Conservation (phyloP, 2,329 filamentous ascomycete genomes). For the Zopfia rhizophila region DNA sequence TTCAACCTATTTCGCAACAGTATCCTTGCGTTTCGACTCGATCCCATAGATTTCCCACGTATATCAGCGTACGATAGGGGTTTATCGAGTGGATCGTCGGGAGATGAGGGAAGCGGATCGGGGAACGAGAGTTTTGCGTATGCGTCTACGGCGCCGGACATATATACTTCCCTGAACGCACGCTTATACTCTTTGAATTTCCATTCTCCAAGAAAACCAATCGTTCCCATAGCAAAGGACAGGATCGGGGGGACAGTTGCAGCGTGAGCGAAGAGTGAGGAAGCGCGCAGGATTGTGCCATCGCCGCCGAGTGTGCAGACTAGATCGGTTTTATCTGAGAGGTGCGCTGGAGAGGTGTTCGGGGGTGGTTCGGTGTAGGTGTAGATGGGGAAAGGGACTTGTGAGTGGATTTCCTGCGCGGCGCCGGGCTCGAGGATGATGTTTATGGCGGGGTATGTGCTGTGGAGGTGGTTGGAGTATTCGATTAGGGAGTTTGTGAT, state of each 20-base stretch:
- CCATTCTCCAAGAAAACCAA: slow-evolving; percentile 97
- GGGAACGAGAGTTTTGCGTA: slow-evolving; percentile 68
- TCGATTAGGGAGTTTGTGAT: slow-evolving; percentile 68
- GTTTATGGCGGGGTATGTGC: slow-evolving; percentile 82
- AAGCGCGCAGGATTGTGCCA: slow-evolving; percentile 86
- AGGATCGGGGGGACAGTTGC: slow-evolving; percentile 87
- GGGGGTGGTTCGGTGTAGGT: slow-evolving; percentile 42
- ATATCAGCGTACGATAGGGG: slow-evolving; percentile 72
- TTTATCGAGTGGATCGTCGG: slow-evolving; percentile 43
- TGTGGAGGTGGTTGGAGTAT: slow-evolving; percentile 75
- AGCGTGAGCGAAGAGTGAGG: slow-evolving; percentile 85
- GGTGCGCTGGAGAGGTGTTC: slow-evolving; percentile 48
- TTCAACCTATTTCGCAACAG: slow-evolving; percentile 87
- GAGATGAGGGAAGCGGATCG: slow-evolving; percentile 77
- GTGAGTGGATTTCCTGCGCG: slow-evolving; percentile 75
- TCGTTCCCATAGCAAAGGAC: slow-evolving; percentile 95
- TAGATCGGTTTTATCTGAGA: slow-evolving; percentile 85
- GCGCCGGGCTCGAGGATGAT: slow-evolving; percentile 84
- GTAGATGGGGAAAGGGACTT: slow-evolving; percentile 73
- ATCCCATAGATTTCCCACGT: slow-evolving; percentile 83
- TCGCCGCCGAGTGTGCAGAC: slow-evolving; percentile 93
- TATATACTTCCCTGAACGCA: slow-evolving; percentile 92
- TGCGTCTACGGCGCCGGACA: slow-evolving; percentile 72
- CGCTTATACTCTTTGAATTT: slow-evolving; percentile 93
- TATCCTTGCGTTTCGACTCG: slow-evolving; percentile 78